A percentile compares a stretch with the other conserved stretches of the same genome.
These are phyloP conservation scores for Pseudognaphalium luteoalbum DNA, from an alignment of 129 eudicot genomes.

Conservation along the genomic window DNA sequence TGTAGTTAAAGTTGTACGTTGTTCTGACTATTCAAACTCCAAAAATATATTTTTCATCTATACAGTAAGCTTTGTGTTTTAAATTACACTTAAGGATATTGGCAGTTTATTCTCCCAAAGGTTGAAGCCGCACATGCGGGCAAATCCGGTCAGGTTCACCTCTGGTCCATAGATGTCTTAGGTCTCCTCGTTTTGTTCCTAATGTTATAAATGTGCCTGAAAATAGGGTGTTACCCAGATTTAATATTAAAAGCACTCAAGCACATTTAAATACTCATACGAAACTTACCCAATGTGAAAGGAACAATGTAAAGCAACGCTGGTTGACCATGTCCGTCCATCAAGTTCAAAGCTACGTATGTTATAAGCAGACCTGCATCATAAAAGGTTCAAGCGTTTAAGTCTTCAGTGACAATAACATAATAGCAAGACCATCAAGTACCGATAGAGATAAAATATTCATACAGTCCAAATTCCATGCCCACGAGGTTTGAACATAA, in stretches of 20 bases:
- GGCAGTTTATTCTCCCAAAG: slow-evolving; percentile 30
- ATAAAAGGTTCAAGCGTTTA: neutral
- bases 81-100: neutral
- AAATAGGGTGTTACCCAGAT: neutral
- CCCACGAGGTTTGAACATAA: too few relatives aligned
- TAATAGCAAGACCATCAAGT: neutral
- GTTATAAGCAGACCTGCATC: slow-evolving; percentile 76
- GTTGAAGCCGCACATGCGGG: slow-evolving; percentile 74
- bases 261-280: neutral
- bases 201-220: slow-evolving; percentile 76
- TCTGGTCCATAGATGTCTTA: slow-evolving; percentile 72
- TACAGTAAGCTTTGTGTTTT: neutral
- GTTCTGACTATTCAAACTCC: neutral
- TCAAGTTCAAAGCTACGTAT: slow-evolving; percentile 84
- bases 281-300: slow-evolving; percentile 35
- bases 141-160: slow-evolving; percentile 84
- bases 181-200: slow-evolving; percentile 71
- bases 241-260: neutral
- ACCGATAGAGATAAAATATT: neutral
- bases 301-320: slow-evolving; percentile 64
- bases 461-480: too few relatives aligned
- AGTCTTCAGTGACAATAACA: neutral
- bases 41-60: neutral
- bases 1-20: slow-evolving; percentile 18
- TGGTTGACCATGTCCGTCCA: slow-evolving; percentile 98